These are phyloP conservation scores for Nakazawaea ishiwadae DNA, from an alignment of 805 yeast species.

Conservation along the genomic window DNA sequence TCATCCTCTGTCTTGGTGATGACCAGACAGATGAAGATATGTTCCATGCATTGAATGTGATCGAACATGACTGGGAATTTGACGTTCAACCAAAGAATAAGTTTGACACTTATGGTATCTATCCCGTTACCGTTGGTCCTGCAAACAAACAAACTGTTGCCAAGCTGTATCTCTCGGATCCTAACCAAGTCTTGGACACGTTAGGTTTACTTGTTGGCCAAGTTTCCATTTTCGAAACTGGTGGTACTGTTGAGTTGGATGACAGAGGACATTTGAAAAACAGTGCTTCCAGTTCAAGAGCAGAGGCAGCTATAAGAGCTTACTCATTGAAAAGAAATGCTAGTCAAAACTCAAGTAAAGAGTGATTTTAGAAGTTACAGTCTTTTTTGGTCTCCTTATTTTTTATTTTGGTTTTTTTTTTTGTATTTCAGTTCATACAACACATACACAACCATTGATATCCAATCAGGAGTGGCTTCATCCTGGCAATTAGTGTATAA, in stretches of 20 bases:
- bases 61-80: constrained; percentile 50
- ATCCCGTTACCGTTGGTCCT: constrained; percentile 90
- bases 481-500: too few relatives aligned
- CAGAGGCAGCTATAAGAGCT: constrained; percentile 33
- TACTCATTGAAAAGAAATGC: constrained; percentile 17
- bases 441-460: too few relatives aligned
- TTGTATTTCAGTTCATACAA: too few relatives aligned
- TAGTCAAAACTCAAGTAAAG: not conserved
- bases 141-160: constrained; percentile 85
- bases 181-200: constrained; percentile 79
- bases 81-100: constrained; percentile 36
- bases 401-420: not conserved
- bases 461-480: too few relatives aligned
- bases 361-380: not conserved
- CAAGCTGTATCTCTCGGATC: constrained; percentile 79
- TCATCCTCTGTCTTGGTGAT: constrained; percentile 88
- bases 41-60: constrained; percentile 72
- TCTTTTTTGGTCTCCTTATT: not conserved
- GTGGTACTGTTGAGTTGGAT: constrained; percentile 71
- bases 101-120: constrained; percentile 58
- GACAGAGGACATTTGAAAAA: constrained; percentile 67
- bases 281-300: constrained; percentile 38
- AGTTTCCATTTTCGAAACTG: constrained; percentile 72
- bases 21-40: constrained; percentile 97
- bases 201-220: constrained; percentile 76